Conservation (phyloP, 805 yeast species). For the Maudiozyma turicensis region DNA sequence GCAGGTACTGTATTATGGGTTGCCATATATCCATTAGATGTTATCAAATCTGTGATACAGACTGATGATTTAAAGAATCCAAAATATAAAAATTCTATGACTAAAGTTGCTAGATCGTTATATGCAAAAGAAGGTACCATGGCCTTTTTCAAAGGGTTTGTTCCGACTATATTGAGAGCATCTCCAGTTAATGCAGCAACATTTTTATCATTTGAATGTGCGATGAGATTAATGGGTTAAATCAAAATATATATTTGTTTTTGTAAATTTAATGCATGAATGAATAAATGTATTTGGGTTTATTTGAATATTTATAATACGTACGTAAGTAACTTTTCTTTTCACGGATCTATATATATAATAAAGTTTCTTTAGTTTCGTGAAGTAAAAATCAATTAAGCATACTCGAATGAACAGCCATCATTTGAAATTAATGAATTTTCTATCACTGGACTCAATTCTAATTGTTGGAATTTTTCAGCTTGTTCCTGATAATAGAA, state of each 20-base stretch:
- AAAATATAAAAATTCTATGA: conserved; percentile 44
- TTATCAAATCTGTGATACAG: conserved; percentile 83
- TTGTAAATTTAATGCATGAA: neutral
- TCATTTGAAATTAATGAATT: neutral
- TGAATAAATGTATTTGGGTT: neutral
- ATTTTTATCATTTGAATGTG: conserved; percentile 83
- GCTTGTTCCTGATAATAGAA: conserved; percentile 74
- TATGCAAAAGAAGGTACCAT: conserved; percentile 49
- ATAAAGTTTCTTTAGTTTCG: neutral
- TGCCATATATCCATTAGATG: conserved; percentile 79
- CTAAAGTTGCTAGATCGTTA: conserved; percentile 50
- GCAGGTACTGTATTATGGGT: conserved; percentile 90
- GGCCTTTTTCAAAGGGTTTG: conserved; percentile 85
- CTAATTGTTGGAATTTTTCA: conserved; percentile 68
- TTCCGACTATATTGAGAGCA: conserved; percentile 89
- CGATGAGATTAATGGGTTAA: conserved; percentile 59
- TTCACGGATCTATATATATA: neutral
- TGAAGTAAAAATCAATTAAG: conserved; percentile 5
- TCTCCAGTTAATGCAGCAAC: conserved; percentile 98
- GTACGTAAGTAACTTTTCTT: neutral
- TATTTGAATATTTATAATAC: neutral
- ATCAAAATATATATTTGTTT: neutral
- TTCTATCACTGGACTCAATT: conserved; percentile 31
- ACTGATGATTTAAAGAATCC: conserved; percentile 56
- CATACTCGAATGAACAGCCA: conserved; percentile 16